Conservation (phyloP, 129 eudicot species). For the Cynara cardunculus region DNA sequence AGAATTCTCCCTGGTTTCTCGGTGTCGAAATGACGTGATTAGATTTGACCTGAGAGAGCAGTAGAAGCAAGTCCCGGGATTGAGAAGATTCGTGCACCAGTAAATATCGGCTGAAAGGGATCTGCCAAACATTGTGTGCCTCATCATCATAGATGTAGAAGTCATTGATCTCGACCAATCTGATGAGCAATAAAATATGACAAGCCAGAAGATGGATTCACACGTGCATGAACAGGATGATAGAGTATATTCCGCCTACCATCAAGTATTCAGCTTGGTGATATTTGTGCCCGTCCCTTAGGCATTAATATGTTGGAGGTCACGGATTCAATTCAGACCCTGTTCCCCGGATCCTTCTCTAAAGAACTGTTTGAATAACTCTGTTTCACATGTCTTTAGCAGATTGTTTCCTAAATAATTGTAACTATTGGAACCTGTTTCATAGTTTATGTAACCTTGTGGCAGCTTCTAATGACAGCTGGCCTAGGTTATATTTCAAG, state of each 20-base stretch:
- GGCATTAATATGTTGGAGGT: not conserved
- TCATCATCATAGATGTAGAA: not conserved
- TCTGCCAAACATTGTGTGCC: not conserved
- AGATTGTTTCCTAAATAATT: not conserved
- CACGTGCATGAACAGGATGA: not conserved
- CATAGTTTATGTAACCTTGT: constrained; percentile 12
- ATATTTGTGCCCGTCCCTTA: not conserved
- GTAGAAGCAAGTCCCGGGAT: no score
- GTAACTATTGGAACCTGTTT: constrained; percentile 11
- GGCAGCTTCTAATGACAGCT: not conserved
- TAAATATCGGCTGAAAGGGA: not conserved
- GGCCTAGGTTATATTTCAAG: constrained; percentile 1
- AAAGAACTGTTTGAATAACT: not conserved
- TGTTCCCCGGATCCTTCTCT: not conserved
- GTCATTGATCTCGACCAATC: not conserved
- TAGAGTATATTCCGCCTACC: not conserved
- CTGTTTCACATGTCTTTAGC: not conserved
- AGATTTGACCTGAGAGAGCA: no score
- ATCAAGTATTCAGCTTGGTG: not conserved
- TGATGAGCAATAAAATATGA: not conserved
- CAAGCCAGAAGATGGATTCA: not conserved
- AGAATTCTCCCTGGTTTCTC: no score
- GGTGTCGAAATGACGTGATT: no score
- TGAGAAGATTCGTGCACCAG: not conserved
- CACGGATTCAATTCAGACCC: not conserved